Percentiles rank a stretch among this genome's conserved stretches.
Conservation (phyloP, 148 eudicot species). For the Amaranthus cruentus region DNA sequence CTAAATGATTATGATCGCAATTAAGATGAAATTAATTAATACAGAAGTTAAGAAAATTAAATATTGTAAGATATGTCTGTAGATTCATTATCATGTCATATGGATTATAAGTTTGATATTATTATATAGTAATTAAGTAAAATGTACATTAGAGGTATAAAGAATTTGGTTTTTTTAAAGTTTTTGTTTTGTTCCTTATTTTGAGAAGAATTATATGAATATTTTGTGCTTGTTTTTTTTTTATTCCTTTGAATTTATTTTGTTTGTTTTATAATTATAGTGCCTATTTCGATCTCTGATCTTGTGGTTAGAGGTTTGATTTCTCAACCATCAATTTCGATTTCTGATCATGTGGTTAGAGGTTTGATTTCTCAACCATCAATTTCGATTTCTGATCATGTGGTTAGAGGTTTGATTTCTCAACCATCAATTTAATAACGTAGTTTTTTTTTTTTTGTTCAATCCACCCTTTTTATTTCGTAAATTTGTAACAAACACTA, state of each 20-base stretch:
- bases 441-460: no score
- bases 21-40: neutral
- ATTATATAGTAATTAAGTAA: neutral
- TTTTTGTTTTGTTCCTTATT: neutral
- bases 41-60: neutral
- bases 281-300: neutral
- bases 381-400: no score
- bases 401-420: no score
- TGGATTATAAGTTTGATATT: neutral
- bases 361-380: no score
- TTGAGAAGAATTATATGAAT: neutral
- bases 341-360: no score
- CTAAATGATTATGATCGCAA: neutral
- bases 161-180: neutral
- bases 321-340: no score
- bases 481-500: no score
- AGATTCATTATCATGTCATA: constrained; percentile 6
- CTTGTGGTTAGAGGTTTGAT: no score
- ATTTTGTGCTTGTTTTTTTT: neutral
- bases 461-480: no score
- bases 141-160: constrained; percentile 13
- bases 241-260: neutral
- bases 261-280: neutral
- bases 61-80: constrained; percentile 9
- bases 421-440: no score